Evolutionary conservation across 1,284 basidiomycete genomes (phyloP).

Genomic region (Naganishia liquefaciens): DNA sequence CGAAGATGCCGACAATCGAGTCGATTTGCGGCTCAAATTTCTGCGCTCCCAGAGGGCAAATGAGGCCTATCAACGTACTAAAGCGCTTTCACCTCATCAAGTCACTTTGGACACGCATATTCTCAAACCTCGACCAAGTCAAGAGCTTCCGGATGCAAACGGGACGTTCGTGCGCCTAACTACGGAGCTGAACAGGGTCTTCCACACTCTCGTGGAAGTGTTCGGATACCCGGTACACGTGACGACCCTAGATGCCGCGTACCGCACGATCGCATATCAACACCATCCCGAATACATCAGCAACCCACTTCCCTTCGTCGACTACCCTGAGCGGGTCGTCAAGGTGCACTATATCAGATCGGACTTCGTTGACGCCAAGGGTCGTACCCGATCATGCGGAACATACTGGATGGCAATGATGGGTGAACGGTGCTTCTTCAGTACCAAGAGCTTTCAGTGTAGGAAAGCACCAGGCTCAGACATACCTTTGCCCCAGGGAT

Average conservation of each 20-base stretch:
- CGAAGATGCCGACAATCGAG: too few species aligned
- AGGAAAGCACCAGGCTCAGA: too few species aligned
- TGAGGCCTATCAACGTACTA: too few species aligned
- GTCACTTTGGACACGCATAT: neutral
- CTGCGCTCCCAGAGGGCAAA: too few species aligned
- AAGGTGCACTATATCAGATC: neutral
- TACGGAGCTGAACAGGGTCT: neutral
- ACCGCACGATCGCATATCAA: neutral
- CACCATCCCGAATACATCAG: neutral
- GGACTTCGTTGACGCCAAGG: neutral
- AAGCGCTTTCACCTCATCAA: too few species aligned
- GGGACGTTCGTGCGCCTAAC: neutral
- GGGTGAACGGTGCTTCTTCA: too few species aligned
- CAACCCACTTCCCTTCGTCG: neutral
- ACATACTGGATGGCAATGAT: too few species aligned
- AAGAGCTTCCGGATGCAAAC: neutral
- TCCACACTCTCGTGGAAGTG: neutral
- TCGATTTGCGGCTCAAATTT: too few species aligned
- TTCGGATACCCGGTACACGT: neutral
- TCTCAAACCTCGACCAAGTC: neutral
- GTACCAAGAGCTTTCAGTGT: too few species aligned
- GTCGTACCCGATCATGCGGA: too few species aligned
- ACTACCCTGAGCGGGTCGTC: neutral
- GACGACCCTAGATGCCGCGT: neutral
- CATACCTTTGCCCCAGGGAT: too few species aligned